phyloP scores from a whole-genome alignment of 1,139 yeast species.

The Torulaspora pretoriensis region DNA sequence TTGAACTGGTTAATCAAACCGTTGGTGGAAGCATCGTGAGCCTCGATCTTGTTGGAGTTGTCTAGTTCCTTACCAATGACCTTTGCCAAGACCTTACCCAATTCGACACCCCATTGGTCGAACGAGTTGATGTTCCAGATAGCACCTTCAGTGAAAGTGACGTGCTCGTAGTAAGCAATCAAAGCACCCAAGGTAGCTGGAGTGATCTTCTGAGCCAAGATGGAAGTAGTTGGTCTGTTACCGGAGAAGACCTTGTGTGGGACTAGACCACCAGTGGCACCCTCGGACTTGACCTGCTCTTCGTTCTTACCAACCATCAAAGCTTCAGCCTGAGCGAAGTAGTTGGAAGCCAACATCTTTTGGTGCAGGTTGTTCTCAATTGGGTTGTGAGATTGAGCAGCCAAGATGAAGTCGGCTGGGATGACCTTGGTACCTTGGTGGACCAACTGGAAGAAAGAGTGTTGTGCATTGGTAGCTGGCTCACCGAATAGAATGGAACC shows the following conservation, averaged over 20 bases:
- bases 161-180: constrained; percentile 96
- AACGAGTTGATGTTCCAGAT: constrained; percentile 98
- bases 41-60: constrained; percentile 48
- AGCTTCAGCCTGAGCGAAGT: constrained; percentile 97
- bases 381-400: constrained; percentile 98
- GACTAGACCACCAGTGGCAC: constrained; percentile 76
- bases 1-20: constrained; percentile 93
- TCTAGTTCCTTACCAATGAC: constrained; percentile 86
- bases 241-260: constrained; percentile 97
- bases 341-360: constrained; percentile 95
- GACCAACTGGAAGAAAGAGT: constrained; percentile 97
- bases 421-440: constrained; percentile 98
- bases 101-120: constrained; percentile 99
- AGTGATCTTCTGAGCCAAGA: constrained; percentile 89
- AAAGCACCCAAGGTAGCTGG: constrained; percentile 94
- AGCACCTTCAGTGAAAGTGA: constrained; percentile 97
- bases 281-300: constrained; percentile 81
- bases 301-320: constrained; percentile 93
- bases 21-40: constrained; percentile 89
- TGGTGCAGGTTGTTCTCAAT: constrained; percentile 91
- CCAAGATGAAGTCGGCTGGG: constrained; percentile 93
- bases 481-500: constrained; percentile 96
- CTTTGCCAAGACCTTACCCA: constrained; percentile 96
- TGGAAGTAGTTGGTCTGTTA: constrained; percentile 98
- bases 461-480: constrained; percentile 98